Percentiles rank a stretch among this genome's conserved stretches.
Conservation (phyloP, 768 basidiomycete genomes). For the Amanita polypyramis region DNA sequence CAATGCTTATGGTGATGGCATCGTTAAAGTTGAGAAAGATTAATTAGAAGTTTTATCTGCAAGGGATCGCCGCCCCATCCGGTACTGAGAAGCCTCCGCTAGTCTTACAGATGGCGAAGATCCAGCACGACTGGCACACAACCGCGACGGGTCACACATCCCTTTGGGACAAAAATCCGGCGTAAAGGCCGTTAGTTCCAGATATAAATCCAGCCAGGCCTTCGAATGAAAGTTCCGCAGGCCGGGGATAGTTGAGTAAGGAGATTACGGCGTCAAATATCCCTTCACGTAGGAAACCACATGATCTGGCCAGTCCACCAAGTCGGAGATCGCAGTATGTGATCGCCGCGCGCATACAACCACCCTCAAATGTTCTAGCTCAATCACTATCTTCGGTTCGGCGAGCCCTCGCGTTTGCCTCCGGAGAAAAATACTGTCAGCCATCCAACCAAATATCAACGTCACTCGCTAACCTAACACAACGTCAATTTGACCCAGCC, state of each 20-base stretch:
- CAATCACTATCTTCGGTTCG: neutral
- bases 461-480: conserved; percentile 3
- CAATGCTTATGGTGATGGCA: neutral
- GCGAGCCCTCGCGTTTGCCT: neutral
- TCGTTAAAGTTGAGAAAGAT: neutral
- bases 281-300: conserved; percentile 1
- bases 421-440: neutral
- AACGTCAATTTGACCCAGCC: conserved; percentile 3
- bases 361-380: neutral
- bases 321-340: neutral
- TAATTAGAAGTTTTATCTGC: neutral
- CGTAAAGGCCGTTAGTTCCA: neutral
- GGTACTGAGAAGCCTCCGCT: neutral
- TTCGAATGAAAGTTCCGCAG: neutral
- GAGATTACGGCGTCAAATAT: neutral
- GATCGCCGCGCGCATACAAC: neutral
- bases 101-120: neutral
- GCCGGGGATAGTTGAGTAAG: neutral
- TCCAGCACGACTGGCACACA: no score
- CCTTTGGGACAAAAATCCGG: neutral
- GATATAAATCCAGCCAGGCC: neutral
- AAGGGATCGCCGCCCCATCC: neutral
- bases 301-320: neutral
- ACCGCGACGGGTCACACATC: neutral
- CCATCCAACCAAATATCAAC: conserved; percentile 1